Base-by-base conservation (phyloP, 495 filamentous ascomycete species). In the Aspergillus heteromorphus region DNA sequence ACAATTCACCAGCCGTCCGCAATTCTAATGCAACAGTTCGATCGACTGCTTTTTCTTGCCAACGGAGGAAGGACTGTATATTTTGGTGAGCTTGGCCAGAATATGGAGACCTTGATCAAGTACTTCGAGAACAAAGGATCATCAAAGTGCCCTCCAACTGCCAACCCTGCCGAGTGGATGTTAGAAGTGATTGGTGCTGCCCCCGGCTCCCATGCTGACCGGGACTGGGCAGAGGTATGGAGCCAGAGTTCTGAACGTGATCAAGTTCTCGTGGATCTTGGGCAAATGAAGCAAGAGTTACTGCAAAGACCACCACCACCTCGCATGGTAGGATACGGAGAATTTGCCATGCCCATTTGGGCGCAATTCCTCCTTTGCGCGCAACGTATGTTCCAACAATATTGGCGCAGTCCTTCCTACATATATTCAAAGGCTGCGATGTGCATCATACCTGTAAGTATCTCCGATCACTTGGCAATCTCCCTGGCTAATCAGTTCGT, bases 1-100 rank as follows among this genome's bases (percentile, higher is more conserved):
- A 96, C 91, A 6, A 96, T 97, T 58, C 92, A 97, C 69, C 92
- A 97, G 61, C 91, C 91, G 2, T 91, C 87, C 0, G 88, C 89
- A 36, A 87, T 92, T 72, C 77, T 97, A 40, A 93, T 97, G 76
- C 85, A 95, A 65, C 82, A 88, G 51, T 97, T 97, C 62, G 92
- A 97, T 64, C 82, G 87, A 10, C 76, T 97, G 5, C 74, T 93
- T n/a, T 90, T 95, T 69, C 72, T 95, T 31, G 82, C 83, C 11
- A 83, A 79, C 53, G 89, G 88, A 42, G 91, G 90, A 27, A 80
- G 76, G 56, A 88, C 88, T 0, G 86, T 95, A 34, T 93, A 95
- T 71, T 95, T 91, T 68, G 90, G 90, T 40, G 84, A 88, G 11
- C 86, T 95, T 45, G 89, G 89, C 29, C 68, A 84, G 56, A 86